Evolutionary conservation across 2,329 filamentous ascomycete species (phyloP), one percentile per base, ranked within the genome.

Genomic region (Calonectria pseudoreteaudii): DNA sequence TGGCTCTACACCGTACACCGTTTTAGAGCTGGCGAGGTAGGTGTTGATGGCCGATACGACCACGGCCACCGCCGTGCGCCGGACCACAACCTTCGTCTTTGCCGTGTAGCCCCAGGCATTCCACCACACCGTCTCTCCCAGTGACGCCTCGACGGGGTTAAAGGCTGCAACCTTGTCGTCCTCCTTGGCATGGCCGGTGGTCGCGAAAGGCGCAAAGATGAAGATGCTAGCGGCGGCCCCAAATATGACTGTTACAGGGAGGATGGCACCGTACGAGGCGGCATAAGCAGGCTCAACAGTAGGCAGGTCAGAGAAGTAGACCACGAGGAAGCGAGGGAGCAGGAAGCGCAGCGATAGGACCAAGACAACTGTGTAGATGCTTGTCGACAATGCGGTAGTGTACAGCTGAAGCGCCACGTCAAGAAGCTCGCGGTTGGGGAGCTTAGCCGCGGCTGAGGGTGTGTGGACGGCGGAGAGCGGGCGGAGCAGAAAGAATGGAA

Each of bases 401-500:
- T 93, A 91, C 26, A 91, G 78, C 70, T 91, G 90, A 71, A 94
- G 91, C 16, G 87, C 85, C 38, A 87, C 84, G 82, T 96, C 94
- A 68, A 94, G 85, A 76, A 95, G 92, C 75, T 91, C 90, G 75
- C 89, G 89, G 82, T 94, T 93, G 68, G 90, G 87, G 34, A 91
- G 86, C 56, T 86, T 82, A 31, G 84, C 83, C 38, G 77, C 78
- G 66, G 79, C 79, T 26, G 89, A 89, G 50, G 90, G 85, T 70
- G 90, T 88, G 83, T 96, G 94, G 23, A 91, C 88, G 49, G 88
- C 87, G 47, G 93, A 92, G 36, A 93, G 87, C 7, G 91, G 89
- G 66, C 95, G 94, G 69, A 98, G 87, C 53, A 97, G 89, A 73
- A 90, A 88, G 84, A 97, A 96, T 1, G 96, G 95, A 34, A 94